A percentile compares a stretch with the other conserved stretches of the same genome.
phyloP scores from a whole-genome alignment of 495 filamentous ascomycete genomes.

The Glarea lozoyensis region DNA sequence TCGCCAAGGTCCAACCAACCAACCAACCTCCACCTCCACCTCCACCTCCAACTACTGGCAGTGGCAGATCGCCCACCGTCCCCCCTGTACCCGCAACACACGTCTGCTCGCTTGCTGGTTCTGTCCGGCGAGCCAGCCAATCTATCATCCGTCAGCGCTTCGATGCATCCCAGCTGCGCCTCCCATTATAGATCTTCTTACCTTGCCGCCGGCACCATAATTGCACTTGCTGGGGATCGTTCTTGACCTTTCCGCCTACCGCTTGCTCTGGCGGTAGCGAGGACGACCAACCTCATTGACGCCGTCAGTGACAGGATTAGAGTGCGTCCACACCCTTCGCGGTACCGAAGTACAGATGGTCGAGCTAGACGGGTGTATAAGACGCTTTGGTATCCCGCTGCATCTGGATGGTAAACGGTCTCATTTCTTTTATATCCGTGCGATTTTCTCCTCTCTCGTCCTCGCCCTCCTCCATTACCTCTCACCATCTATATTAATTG shows the following conservation, averaged over 20 bases:
- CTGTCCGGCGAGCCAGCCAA: too few species aligned
- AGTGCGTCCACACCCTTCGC: background rate
- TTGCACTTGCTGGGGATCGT: background rate
- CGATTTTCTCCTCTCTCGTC: background rate
- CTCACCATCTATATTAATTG: background rate
- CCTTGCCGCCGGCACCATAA: background rate
- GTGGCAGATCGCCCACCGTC: too few species aligned
- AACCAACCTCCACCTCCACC: background rate
- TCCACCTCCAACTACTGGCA: background rate
- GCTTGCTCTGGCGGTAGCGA: too few species aligned
- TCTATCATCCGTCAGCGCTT: background rate
- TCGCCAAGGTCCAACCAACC: background rate
- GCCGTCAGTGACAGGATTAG: constrained; percentile 1
- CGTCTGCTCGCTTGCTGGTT: too few species aligned
- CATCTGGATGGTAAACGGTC: background rate
- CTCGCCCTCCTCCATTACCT: background rate
- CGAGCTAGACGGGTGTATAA: too few species aligned
- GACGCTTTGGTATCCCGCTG: background rate
- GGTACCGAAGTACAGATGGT: too few species aligned
- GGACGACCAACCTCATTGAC: background rate
- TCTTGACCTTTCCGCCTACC: too few species aligned
- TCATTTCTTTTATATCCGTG: background rate
- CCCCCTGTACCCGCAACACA: too few species aligned
- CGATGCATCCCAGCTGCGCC: background rate
- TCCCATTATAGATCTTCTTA: background rate